Evolutionary conservation across 305 asterid species (phyloP).

Genomic region (Fraxinus greggii): DNA sequence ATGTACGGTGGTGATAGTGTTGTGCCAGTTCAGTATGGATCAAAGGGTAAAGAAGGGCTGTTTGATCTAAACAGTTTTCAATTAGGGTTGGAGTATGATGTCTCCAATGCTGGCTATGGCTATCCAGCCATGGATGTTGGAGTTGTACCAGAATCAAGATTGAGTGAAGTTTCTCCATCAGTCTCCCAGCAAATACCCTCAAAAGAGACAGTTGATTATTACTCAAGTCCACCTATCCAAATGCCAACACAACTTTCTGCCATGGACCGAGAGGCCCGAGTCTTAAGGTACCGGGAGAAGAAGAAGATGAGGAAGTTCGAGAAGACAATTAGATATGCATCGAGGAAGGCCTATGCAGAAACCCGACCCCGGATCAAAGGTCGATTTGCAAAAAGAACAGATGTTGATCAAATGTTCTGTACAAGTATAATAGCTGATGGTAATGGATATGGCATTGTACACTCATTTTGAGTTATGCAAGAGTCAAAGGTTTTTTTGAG

Average conservation of each 20-base stretch:
- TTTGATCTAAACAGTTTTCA: slow-evolving; percentile 36
- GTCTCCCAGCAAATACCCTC: slow-evolving; percentile 41
- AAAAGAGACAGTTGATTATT: slow-evolving; percentile 70
- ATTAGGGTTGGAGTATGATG: slow-evolving; percentile 43
- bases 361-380: slow-evolving; percentile 81
- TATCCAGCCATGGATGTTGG: slow-evolving; percentile 61
- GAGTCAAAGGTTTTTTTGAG: too few relatives aligned
- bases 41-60: slow-evolving; percentile 27
- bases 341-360: slow-evolving; percentile 85
- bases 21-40: slow-evolving; percentile 44
- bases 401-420: slow-evolving; percentile 46
- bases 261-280: slow-evolving; percentile 62
- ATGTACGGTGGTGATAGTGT: slow-evolving; percentile 45
- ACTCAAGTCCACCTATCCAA: slow-evolving; percentile 41
- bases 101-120: slow-evolving; percentile 37
- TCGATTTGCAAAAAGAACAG: slow-evolving; percentile 57
- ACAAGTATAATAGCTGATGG: slow-evolving; percentile 34
- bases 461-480: slow-evolving; percentile 41
- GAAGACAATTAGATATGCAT: slow-evolving; percentile 76
- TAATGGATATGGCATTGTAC: slow-evolving; percentile 56
- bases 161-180: slow-evolving; percentile 28
- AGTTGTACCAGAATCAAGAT: slow-evolving; percentile 60
- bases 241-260: slow-evolving; percentile 50
- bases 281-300: slow-evolving; percentile 68
- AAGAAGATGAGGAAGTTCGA: slow-evolving; percentile 69